Evolutionary conservation across 371 early-diverging fungal genomes (phyloP).

Genomic region (Mucor saturninus): DNA sequence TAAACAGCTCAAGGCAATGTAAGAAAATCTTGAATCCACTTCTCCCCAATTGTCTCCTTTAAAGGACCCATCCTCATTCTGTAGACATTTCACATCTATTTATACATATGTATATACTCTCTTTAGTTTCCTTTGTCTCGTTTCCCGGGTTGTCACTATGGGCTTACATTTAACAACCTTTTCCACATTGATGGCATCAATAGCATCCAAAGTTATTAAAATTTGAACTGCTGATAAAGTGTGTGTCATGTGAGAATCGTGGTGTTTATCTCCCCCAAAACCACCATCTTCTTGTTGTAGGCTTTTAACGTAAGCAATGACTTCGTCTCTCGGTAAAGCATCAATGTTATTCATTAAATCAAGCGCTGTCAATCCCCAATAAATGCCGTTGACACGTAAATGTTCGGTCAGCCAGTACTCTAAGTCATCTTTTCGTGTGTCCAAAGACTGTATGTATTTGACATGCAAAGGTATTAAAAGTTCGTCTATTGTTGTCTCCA

Average conservation of each 20-base stretch:
- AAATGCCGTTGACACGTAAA: constrained; percentile 88
- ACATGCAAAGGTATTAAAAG: constrained; percentile 67
- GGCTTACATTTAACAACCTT: constrained; percentile 73
- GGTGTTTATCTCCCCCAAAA: constrained; percentile 88
- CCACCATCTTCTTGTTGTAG: constrained; percentile 89
- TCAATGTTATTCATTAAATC: constrained; percentile 73
- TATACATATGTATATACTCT: background rate
- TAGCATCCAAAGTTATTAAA: constrained; percentile 80
- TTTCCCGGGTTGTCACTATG: background rate
- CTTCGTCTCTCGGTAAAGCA: constrained; percentile 71
- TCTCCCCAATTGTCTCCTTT: constrained; percentile 95
- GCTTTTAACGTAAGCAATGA: constrained; percentile 78
- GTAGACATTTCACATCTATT: constrained; percentile 59
- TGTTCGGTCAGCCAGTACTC: constrained; percentile 96
- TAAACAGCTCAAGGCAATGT: constrained; percentile 81
- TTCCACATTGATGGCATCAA: constrained; percentile 74
- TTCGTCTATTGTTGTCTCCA: background rate
- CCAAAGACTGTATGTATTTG: constrained; percentile 78
- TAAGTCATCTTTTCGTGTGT: constrained; percentile 80
- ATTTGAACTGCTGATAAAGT: constrained; percentile 97
- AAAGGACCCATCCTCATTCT: constrained; percentile 83
- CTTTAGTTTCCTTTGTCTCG: background rate
- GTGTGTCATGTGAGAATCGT: constrained; percentile 92
- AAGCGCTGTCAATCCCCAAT: constrained; percentile 93
- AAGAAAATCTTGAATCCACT: constrained; percentile 94